Conservation (phyloP, 2,329 filamentous ascomycete species). For the Talaromyces islandicus region DNA sequence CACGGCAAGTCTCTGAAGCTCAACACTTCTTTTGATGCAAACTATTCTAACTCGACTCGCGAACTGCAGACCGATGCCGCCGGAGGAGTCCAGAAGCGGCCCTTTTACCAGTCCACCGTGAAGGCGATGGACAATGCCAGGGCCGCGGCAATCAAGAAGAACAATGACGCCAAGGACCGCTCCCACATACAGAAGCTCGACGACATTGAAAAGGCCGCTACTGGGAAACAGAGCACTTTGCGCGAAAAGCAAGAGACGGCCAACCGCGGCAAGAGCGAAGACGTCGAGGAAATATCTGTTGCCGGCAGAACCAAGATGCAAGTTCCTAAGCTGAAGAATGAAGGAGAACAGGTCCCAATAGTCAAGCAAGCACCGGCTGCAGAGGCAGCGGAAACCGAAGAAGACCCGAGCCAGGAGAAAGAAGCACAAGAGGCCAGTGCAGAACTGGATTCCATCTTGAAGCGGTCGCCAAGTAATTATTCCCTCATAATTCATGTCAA, state of each 20-base stretch:
- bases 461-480: slow-evolving; percentile 78
- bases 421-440: slow-evolving; percentile 49
- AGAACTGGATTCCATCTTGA: slow-evolving; percentile 73
- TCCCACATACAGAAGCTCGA: slow-evolving; percentile 59
- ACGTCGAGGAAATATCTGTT: slow-evolving; percentile 43
- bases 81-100: slow-evolving; percentile 34
- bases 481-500: slow-evolving; percentile 22
- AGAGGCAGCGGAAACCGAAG: slow-evolving; percentile 46
- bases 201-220: slow-evolving; percentile 43
- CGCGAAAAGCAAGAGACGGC: slow-evolving; percentile 22
- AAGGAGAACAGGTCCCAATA: slow-evolving; percentile 26
- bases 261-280: slow-evolving; percentile 5
- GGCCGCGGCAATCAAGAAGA: slow-evolving; percentile 24
- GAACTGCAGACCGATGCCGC: slow-evolving; percentile 31
- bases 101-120: slow-evolving; percentile 52
- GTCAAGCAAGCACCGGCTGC: slow-evolving; percentile 53
- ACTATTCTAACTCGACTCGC: background rate
- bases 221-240: slow-evolving; percentile 18
- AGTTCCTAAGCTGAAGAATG: slow-evolving; percentile 31
- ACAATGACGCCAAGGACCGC: slow-evolving; percentile 33
- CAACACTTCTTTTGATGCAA: background rate
- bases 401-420: slow-evolving; percentile 8
- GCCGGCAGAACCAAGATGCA: slow-evolving; percentile 51
- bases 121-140: slow-evolving; percentile 48
- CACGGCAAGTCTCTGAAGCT: slow-evolving; percentile 49